Base-by-base conservation (phyloP, 257 asterid genomes). In the Ballota nigra region DNA sequence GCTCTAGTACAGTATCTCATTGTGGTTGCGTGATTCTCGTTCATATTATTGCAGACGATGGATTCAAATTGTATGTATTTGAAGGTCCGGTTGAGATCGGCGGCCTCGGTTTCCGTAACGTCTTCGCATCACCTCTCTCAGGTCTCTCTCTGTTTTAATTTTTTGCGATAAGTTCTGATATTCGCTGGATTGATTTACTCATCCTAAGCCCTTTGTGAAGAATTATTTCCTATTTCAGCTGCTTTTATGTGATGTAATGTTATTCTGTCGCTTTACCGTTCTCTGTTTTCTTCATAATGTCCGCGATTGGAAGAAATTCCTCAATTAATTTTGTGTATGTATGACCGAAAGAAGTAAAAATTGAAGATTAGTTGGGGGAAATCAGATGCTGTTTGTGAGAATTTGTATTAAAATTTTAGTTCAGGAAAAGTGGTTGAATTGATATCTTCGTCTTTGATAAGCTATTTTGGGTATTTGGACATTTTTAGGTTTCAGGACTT, bases 51-150 rank as follows among this genome's bases (percentile, higher is more conserved):
- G 40, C n/a, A n/a, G 40, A 57, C 49, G 68, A 4, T 23, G 8
- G 36, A 12, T 52, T 16, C 77, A 8, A 7, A 10, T 5, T 71
- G 18, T 10, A 4, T 56, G 23, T 29, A 33, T 62, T 22, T 57
- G 16, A 31, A 66, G 15, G 56, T 51, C 34, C 70, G 63, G 11
- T 40, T 72, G 34, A 59, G 66, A 34, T 57, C 81, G 47, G 81
- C 82, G 2, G 67, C 79, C 76, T 68, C 86, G 73, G 65, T 76
- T 26, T 55, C 81, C 38, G 69, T 73, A 56, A 57, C 75, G 43
- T 66, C 82, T 33, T 52, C 78, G 64, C 75, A 19, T 40, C 83
- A 69, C 10, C 73, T 33, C 20, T 76, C 86, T 68, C 85, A 74
- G 89, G 91, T 87, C 20, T 41, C 52, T 33, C n/a, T 26, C 71